phyloP scores from a whole-genome alignment of 2,329 filamentous ascomycete species.

The Colletotrichum orchidophilum region DNA sequence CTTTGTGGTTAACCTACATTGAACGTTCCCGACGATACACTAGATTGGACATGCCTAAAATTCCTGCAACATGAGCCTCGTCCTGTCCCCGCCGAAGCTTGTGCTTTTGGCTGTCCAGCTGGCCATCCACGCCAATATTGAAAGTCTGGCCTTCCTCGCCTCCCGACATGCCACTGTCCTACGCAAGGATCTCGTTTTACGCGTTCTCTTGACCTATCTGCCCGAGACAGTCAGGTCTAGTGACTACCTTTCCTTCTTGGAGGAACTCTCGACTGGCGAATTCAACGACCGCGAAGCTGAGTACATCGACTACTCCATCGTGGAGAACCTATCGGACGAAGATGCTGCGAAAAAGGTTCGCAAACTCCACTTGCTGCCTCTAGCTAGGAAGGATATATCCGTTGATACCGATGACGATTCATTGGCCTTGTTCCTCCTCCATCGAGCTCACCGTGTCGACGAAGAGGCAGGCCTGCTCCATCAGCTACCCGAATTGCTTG shows the following conservation, averaged over 20 bases:
- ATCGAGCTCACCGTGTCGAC: conserved; percentile 75
- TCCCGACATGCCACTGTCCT: conserved; percentile 66
- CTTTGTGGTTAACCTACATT: neutral
- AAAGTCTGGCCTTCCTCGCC: conserved; percentile 68
- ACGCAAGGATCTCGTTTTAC: conserved; percentile 71
- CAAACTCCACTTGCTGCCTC: conserved; percentile 70
- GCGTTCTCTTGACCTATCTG: conserved; percentile 79
- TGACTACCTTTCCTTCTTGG: conserved; percentile 70
- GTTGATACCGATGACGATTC: conserved; percentile 60
- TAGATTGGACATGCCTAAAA: conserved; percentile 21
- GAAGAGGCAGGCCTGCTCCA: conserved; percentile 75
- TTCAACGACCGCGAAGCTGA: conserved; percentile 51
- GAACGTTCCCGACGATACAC: neutral
- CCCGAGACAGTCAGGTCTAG: conserved; percentile 74
- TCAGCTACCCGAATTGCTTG: conserved; percentile 73
- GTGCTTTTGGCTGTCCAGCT: conserved; percentile 78
- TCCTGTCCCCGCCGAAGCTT: conserved; percentile 72
- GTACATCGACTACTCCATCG: conserved; percentile 63
- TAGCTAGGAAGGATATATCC: conserved; percentile 60
- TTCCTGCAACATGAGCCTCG: conserved; percentile 46
- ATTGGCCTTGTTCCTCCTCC: conserved; percentile 72
- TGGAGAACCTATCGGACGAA: conserved; percentile 68
- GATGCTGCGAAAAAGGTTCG: conserved; percentile 71
- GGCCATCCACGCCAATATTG: conserved; percentile 72
- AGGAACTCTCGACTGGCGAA: conserved; percentile 62